Conservation (phyloP, 805 yeast genomes). For the Geotrichum ghanense region DNA sequence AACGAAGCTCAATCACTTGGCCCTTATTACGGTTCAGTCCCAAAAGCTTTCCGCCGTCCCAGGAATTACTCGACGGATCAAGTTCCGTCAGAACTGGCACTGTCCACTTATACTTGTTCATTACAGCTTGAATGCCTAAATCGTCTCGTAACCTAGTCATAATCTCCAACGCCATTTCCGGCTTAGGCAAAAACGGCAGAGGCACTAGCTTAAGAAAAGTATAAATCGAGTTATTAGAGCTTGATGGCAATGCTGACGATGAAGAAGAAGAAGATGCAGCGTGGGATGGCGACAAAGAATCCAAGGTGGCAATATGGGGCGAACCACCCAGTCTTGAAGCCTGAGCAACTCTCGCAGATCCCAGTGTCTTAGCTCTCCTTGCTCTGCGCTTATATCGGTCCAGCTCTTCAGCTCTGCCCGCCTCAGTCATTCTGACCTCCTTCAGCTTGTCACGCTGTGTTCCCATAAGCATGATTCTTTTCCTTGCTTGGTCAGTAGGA, state of each 20-base stretch:
- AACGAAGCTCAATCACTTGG: conserved; percentile 25
- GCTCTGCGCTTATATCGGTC: conserved; percentile 8
- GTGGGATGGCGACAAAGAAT: conserved; percentile 2
- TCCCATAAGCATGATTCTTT: conserved; percentile 23
- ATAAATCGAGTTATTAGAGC: conserved; percentile 13
- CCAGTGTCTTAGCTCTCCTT: conserved; percentile 7
- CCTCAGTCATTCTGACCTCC: conserved; percentile 16
- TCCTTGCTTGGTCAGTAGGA: conserved; percentile 9
- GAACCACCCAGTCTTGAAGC: not conserved
- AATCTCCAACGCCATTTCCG: conserved; percentile 20
- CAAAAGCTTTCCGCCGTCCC: conserved; percentile 17
- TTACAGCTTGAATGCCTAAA: conserved; percentile 26
- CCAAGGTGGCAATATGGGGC: not conserved
- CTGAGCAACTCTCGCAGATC: conserved; percentile 1
- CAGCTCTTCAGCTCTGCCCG: conserved; percentile 13
- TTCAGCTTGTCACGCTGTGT: conserved; percentile 18
- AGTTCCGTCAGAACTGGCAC: conserved; percentile 28
- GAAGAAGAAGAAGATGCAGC: conserved; percentile 8
- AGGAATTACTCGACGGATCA: conserved; percentile 29
- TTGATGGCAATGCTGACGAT: conserved; percentile 8
- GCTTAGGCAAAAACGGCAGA: conserved; percentile 22
- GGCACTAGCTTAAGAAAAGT: conserved; percentile 24
- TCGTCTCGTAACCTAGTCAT: conserved; percentile 25
- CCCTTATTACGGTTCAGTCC: conserved; percentile 28
- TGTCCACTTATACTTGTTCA: conserved; percentile 25